Conservation (phyloP, 352 stramenopile species). For the Globisporangium ultimum region DNA sequence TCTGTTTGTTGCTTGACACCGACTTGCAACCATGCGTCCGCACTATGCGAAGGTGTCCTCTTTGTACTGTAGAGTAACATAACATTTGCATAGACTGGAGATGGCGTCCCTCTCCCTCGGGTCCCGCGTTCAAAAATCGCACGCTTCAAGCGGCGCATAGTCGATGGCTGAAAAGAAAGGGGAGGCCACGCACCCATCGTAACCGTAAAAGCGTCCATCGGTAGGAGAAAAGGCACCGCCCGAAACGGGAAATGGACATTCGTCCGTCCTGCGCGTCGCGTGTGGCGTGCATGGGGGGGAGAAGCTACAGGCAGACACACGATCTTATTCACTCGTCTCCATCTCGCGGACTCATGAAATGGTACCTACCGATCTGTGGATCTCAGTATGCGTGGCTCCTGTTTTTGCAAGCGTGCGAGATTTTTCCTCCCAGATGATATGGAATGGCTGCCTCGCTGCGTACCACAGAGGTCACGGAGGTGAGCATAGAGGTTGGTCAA, state of each 20-base stretch:
- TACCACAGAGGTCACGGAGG: neutral
- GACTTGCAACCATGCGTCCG: no score
- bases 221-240: neutral
- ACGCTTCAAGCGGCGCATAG: neutral
- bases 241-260: neutral
- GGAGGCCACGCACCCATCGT: neutral
- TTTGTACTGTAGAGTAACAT: neutral
- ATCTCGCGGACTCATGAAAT: neutral
- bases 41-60: no score
- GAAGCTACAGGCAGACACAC: neutral
- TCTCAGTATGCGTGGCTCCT: neutral
- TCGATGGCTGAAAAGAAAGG: neutral
- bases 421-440: neutral
- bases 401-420: neutral
- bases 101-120: neutral
- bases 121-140: neutral
- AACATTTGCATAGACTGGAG: constrained; percentile 1
- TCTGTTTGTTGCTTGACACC: no score
- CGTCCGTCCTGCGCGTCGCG: neutral
- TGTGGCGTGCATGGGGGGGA: neutral
- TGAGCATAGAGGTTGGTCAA: neutral
- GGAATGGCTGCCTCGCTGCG: neutral
- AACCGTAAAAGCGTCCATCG: neutral
- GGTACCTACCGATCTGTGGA: constrained; percentile 9
- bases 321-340: neutral